Base-by-base conservation (phyloP, 169 alveolate genomes). In the Plasmodium fragile region DNA sequence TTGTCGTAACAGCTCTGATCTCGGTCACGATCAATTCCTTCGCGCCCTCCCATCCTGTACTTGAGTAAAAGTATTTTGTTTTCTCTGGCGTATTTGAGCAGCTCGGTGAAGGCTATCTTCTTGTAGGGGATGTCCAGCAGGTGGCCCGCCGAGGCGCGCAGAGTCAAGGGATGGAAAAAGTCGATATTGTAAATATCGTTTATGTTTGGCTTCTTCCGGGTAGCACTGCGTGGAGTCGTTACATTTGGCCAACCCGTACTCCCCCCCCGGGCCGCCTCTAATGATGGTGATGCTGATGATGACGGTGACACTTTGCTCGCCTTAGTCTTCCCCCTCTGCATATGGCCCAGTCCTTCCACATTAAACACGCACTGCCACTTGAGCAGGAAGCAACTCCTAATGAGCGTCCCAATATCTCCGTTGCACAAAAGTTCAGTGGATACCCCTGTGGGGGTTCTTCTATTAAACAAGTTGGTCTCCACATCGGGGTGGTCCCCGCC, bases 281-380 rank as follows among this genome's bases (percentile, higher is more conserved):
- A n/a, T n/a, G n/a, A n/a, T n/a, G n/a, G n/a, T n/a, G n/a, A n/a
- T n/a, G n/a, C n/a, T n/a, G n/a, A n/a, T n/a, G n/a, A n/a, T n/a
- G n/a, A n/a, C n/a, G n/a, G 3, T 49, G 52, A 43, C n/a, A 5
- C 22, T 81, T 25, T 28, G 34, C 41, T 16, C 30, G 0, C 25
- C 32, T 83, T 72, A 28, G 22, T 49, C 53, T 49, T 49, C 53
- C 34, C n/a, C 45, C n/a, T 73, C 22, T 39, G 16, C 53, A 16
- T 73, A 16, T 73, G 59, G 43, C 43, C 43, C 30, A 78, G 45
- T 69, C 81, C 81, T 4, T 77, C 45, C 25, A 89, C 52, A 34
- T 78, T 77, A 72, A 89, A 89, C 55, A 89, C 71, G 18, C 94
- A 89, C 52, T 89, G 94, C 94, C 94, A 89, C 70, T 89, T 89